These are phyloP conservation scores for Russula ochroleuca DNA, from an alignment of 768 basidiomycete species.

Conservation along the genomic window DNA sequence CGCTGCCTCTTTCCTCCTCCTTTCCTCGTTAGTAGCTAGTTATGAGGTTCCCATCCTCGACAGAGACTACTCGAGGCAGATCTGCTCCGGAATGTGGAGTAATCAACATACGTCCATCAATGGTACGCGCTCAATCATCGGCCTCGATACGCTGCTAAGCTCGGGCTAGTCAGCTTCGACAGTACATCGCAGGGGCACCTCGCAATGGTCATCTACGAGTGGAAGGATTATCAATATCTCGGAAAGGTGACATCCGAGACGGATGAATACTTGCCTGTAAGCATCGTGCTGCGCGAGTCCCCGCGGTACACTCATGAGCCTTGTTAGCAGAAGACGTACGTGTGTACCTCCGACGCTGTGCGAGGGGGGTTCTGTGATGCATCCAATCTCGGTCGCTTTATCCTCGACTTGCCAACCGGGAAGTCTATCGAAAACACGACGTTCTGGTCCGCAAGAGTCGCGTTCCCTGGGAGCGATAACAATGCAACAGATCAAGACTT, in stretches of 20 bases:
- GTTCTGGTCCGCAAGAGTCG: constrained; percentile 83
- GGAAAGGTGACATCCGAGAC: constrained; percentile 59
- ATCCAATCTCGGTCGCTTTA: constrained; percentile 82
- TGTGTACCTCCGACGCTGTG: constrained; percentile 85
- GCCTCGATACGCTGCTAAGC: constrained; percentile 27
- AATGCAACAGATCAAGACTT: constrained; percentile 37
- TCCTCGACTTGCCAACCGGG: constrained; percentile 66
- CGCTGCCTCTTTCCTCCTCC: constrained; percentile 28
- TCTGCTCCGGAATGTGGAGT: constrained; percentile 95
- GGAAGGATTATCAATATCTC: constrained; percentile 80
- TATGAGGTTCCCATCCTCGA: constrained; percentile 66
- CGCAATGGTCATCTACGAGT: constrained; percentile 95
- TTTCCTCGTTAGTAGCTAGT: constrained; percentile 35
- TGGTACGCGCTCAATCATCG: constrained; percentile 44
- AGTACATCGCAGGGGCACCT: constrained; percentile 75
- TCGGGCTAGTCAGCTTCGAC: constrained; percentile 67
- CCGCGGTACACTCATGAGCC: constrained; percentile 24
- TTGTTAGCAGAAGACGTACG: constrained; percentile 77
- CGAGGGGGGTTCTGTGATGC: constrained; percentile 62
- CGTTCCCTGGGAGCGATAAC: constrained; percentile 43
- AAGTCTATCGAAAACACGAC: constrained; percentile 65
- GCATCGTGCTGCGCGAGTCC: constrained; percentile 31
- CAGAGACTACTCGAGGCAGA: constrained; percentile 81
- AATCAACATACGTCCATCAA: constrained; percentile 75
- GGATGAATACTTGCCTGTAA: constrained; percentile 61